A percentile compares a stretch with the other conserved stretches of the same genome.
Conservation (phyloP, 2,329 filamentous ascomycete species). For the Fusarium napiforme region DNA sequence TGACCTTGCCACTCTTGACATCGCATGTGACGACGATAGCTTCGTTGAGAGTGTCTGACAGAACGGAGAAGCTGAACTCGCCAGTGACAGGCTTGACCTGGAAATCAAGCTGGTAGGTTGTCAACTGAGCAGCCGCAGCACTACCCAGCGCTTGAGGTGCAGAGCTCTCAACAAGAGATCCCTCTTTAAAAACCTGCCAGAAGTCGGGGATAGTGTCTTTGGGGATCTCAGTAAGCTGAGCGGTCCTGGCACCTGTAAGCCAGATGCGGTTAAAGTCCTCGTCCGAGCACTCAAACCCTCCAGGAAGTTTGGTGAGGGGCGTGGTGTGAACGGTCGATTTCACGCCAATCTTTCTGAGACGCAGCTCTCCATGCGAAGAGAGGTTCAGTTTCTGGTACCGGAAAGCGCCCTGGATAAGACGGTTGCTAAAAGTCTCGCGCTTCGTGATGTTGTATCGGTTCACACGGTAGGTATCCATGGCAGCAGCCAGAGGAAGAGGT, state of each 20-base stretch:
- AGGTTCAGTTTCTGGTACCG: constrained; percentile 5
- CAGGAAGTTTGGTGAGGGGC: not conserved
- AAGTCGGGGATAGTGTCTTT: not conserved
- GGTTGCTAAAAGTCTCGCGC: not conserved
- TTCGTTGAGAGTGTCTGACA: not conserved
- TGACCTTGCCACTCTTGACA: rapidly evolving
- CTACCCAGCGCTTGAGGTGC: not conserved
- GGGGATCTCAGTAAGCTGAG: not conserved
- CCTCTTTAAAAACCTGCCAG: not conserved
- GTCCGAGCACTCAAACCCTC: not conserved
- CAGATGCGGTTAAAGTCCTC: not conserved
- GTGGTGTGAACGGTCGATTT: not conserved
- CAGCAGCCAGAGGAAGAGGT: not conserved
- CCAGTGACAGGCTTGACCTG: not conserved
- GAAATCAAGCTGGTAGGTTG: not conserved
- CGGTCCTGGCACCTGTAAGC: not conserved
- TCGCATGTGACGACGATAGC: not conserved
- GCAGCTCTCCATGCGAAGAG: not conserved
- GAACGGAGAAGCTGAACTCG: not conserved
- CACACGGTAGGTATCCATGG: not conserved
- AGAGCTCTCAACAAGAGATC: not conserved
- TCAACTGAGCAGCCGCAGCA: not conserved
- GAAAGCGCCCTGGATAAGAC: constrained; percentile 1
- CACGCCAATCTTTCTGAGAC: not conserved
- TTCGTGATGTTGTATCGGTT: not conserved